Percentiles rank a stretch among this genome's conserved stretches.
Evolutionary conservation across 805 yeast species (phyloP).

Genomic region (Kluyveromyces starmeri): DNA sequence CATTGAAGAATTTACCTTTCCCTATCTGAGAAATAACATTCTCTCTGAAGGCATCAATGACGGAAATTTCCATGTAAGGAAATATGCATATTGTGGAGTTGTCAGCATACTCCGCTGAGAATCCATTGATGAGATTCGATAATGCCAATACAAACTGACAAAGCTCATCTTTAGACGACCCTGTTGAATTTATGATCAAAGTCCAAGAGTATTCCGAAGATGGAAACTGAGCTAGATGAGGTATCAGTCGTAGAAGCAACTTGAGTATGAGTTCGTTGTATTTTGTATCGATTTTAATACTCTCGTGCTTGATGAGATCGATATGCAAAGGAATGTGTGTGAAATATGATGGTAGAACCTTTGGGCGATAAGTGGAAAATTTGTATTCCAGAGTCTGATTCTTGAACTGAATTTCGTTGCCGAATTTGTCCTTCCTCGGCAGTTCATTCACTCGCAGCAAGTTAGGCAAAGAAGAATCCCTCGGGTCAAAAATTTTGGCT

Average conservation of each 20-base stretch:
- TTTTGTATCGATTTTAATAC: slow-evolving; percentile 18
- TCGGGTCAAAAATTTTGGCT: slow-evolving; percentile 9
- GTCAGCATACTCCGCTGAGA: slow-evolving; percentile 34
- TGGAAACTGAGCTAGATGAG: slow-evolving; percentile 30
- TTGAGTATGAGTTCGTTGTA: slow-evolving; percentile 19
- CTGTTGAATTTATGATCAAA: slow-evolving; percentile 31
- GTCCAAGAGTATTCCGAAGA: slow-evolving; percentile 32
- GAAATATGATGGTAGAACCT: slow-evolving; percentile 30
- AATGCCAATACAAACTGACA: slow-evolving; percentile 35
- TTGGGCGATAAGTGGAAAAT: slow-evolving; percentile 29
- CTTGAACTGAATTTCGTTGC: slow-evolving; percentile 15
- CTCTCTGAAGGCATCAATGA: slow-evolving; percentile 38
- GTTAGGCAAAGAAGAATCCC: slow-evolving; percentile 4
- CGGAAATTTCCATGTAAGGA: slow-evolving; percentile 56
- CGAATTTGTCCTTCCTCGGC: slow-evolving; percentile 12
- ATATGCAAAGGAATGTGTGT: slow-evolving; percentile 25
- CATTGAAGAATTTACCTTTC: slow-evolving; percentile 23
- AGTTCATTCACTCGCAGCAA: slow-evolving; percentile 11
- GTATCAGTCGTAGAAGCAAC: slow-evolving; percentile 28
- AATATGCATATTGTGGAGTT: slow-evolving; percentile 36
- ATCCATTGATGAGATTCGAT: slow-evolving; percentile 30
- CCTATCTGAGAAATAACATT: slow-evolving; percentile 25
- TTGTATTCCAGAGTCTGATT: slow-evolving; percentile 18
- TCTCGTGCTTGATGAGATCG: slow-evolving; percentile 12
- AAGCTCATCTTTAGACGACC: slow-evolving; percentile 33